Evolutionary conservation across 768 basidiomycete genomes (phyloP), one percentile per base, ranked within the genome.

Genomic region (Amanita rubescens): DNA sequence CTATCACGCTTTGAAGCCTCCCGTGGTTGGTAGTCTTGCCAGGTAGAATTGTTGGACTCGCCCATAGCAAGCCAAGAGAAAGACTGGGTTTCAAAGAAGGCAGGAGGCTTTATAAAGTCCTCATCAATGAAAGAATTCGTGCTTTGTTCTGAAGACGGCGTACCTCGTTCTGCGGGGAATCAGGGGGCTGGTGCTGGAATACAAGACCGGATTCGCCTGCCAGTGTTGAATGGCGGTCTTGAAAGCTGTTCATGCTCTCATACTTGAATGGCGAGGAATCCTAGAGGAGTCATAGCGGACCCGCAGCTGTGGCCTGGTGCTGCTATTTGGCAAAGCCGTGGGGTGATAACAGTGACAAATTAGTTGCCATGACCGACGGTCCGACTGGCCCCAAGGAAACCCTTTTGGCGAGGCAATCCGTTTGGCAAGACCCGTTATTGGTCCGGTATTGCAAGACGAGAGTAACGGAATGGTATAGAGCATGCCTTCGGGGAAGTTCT

Each of bases 101-200:
- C n/a, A 3, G n/a, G 17, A 32, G 17, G 45, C 19, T 27, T 48
- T 35, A 22, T 20, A 32, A 35, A 7, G n/a, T 15, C 5, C 20
- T 5, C 47, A 49, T 49, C n/a, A 46, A 30, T 35, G 47, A 35
- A 48, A 19, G 33, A 14, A 35, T 2, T 8, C 33, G 10, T 37
- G 5, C 34, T 35, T 49, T 48, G 47, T 20, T 20, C 19, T 3
- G 22, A 0, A 17, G 3, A 12, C 17, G 10, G 33, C 46, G 14
- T 33, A 49, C 47, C 34, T 49, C 35, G 47, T 35, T 49, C 33
- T 35, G 20, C 35, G 47, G 20, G n/a, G n/a, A n/a, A n/a, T n/a
- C n/a, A n/a, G n/a, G n/a, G n/a, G n/a, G n/a, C n/a, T n/a, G n/a
- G n/a, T n/a, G n/a, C n/a, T n/a, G n/a, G 12, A 14, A 22, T 15